Percentiles rank a stretch among this genome's conserved stretches.
phyloP scores from a whole-genome alignment of 768 basidiomycete genomes.

The Rhodosporidiobolus odoratus region DNA sequence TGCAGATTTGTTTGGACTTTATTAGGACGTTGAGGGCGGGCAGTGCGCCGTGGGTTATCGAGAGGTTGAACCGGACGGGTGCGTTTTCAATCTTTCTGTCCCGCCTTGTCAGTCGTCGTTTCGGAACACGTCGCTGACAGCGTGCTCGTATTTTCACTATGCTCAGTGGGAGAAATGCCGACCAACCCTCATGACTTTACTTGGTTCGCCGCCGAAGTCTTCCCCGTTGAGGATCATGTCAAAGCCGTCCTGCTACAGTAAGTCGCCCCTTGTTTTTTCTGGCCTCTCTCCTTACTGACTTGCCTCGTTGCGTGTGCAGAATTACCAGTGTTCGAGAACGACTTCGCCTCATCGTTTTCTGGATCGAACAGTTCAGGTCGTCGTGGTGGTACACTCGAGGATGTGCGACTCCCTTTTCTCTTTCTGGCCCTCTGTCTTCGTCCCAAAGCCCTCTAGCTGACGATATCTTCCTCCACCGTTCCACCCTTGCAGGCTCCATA shows the following conservation, averaged over 20 bases:
- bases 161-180: constrained; percentile 39
- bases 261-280: background rate
- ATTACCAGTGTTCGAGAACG: constrained; percentile 57
- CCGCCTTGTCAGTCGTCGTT: too few species aligned
- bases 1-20: constrained; percentile 60
- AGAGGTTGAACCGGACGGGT: constrained; percentile 72
- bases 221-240: constrained; percentile 91
- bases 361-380: constrained; percentile 75
- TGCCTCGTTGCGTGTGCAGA: constrained; percentile 59
- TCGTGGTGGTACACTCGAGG: constrained; percentile 53
- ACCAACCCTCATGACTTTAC: constrained; percentile 37
- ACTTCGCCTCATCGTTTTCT: constrained; percentile 78
- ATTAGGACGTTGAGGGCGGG: constrained; percentile 60
- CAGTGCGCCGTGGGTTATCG: constrained; percentile 87
- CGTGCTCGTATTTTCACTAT: background rate
- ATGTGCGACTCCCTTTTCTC: constrained; percentile 8
- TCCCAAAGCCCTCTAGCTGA: too few species aligned
- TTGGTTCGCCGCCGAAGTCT: constrained; percentile 52
- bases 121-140: too few species aligned
- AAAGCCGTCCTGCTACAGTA: constrained; percentile 73
- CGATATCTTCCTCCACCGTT: too few species aligned
- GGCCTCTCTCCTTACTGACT: background rate
- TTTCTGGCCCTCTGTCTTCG: too few species aligned
- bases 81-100: constrained; percentile 38
- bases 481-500: too few species aligned